phyloP scores from a whole-genome alignment of 169 alveolate genomes.

The Eimeria praecox region DNA sequence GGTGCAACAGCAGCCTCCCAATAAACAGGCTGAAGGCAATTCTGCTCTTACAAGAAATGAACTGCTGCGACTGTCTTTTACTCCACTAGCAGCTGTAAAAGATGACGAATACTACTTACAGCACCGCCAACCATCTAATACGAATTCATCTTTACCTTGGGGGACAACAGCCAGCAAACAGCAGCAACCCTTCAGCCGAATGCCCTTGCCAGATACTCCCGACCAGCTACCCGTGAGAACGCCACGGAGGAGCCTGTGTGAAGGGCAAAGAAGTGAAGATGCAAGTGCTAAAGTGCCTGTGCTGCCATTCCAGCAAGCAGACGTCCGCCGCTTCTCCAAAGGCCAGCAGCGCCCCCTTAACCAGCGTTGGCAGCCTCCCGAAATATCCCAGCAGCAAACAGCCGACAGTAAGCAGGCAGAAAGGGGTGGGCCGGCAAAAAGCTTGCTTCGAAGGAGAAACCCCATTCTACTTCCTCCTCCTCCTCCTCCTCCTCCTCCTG shows the following conservation, averaged over 20 bases:
- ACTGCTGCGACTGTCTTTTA: background rate
- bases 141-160: background rate
- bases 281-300: background rate
- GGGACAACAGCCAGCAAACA: background rate
- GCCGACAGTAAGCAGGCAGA: background rate
- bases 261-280: slow-evolving; percentile 12
- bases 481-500: slow-evolving; percentile 52
- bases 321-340: background rate
- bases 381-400: background rate
- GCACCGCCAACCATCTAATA: background rate
- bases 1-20: background rate
- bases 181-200: background rate
- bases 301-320: background rate
- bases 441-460: background rate
- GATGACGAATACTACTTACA: background rate
- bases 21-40: background rate
- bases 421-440: background rate
- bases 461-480: slow-evolving; percentile 9
- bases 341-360: background rate
- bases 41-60: slow-evolving; percentile 14
- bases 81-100: background rate
- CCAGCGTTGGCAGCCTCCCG: slow-evolving; percentile 40
- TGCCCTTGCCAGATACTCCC: background rate
- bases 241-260: background rate
- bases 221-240: background rate